Conservation (phyloP, 495 filamentous ascomycete species). For the Tuber umbilicatum region DNA sequence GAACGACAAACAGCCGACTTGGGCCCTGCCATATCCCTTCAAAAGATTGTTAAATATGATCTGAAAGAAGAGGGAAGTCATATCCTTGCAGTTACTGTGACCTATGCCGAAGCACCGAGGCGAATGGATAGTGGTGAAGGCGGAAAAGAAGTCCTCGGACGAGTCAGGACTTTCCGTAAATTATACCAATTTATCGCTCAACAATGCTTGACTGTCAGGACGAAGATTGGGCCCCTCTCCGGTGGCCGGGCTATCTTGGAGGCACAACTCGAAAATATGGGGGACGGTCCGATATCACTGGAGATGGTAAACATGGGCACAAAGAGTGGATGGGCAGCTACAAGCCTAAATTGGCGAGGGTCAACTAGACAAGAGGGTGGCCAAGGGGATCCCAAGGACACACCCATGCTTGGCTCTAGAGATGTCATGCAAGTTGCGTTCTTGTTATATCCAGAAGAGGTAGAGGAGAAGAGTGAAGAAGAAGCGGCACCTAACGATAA, state of each 20-base stretch:
- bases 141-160: constrained; percentile 55
- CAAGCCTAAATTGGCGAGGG: constrained; percentile 51
- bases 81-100: constrained; percentile 87
- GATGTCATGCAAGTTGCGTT: constrained; percentile 93
- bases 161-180: constrained; percentile 83
- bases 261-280: constrained; percentile 90
- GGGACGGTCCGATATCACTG: constrained; percentile 59
- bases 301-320: constrained; percentile 52
- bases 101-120: constrained; percentile 53
- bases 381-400: constrained; percentile 35
- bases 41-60: constrained; percentile 77
- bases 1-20: constrained; percentile 50
- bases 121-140: constrained; percentile 47
- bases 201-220: constrained; percentile 78
- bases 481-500: constrained; percentile 48
- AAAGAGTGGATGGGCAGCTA: constrained; percentile 47
- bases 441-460: constrained; percentile 59
- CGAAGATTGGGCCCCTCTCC: constrained; percentile 64
- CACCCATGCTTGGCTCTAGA: constrained; percentile 68
- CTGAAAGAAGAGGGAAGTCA: constrained; percentile 91
- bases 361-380: constrained; percentile 39
- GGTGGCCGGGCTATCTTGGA: constrained; percentile 56
- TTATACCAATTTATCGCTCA: constrained; percentile 95
- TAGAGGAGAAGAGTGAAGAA: constrained; percentile 47
- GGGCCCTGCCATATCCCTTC: constrained; percentile 61